Conservation (phyloP, 2,329 filamentous ascomycete genomes). For the Cladorrhinum sp. region DNA sequence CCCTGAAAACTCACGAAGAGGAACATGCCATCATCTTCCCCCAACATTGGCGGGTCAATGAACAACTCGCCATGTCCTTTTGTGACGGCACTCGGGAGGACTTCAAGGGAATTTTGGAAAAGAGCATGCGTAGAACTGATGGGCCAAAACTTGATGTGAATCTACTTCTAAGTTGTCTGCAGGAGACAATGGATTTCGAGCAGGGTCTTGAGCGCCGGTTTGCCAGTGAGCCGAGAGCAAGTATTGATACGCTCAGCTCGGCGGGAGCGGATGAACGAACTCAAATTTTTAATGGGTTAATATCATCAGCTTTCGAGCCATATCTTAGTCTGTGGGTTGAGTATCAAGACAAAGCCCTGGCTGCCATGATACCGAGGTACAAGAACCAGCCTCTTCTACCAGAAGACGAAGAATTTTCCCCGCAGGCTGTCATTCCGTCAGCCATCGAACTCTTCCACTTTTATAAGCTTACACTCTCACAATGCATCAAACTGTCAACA, state of each 20-base stretch:
- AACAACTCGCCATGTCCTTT: conserved; percentile 85
- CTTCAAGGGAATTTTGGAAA: conserved; percentile 87
- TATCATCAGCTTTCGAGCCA: conserved; percentile 95
- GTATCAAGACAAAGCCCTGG: conserved; percentile 86
- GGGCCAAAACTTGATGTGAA: conserved; percentile 86
- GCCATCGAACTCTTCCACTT: conserved; percentile 97
- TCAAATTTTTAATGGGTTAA: conserved; percentile 80
- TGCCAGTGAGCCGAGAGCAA: conserved; percentile 67
- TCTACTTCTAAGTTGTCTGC: conserved; percentile 79
- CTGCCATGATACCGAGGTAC: conserved; percentile 82
- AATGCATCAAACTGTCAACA: conserved; percentile 94
- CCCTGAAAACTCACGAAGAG: conserved; percentile 92
- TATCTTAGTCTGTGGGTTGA: conserved; percentile 98
- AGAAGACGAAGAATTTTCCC: conserved; percentile 85
- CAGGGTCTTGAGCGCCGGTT: conserved; percentile 86
- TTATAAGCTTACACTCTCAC: conserved; percentile 86
- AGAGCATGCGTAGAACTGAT: conserved; percentile 74
- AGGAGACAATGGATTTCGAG: conserved; percentile 96
- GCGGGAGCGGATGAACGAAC: conserved; percentile 62
- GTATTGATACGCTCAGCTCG: conserved; percentile 85
- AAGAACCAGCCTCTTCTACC: conserved; percentile 76
- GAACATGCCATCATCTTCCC: conserved; percentile 90
- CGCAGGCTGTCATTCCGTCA: conserved; percentile 84
- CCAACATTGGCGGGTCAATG: conserved; percentile 81
- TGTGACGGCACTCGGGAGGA: conserved; percentile 95